phyloP scores from a whole-genome alignment of 805 yeast species.

The Barnettozyma sp. region DNA sequence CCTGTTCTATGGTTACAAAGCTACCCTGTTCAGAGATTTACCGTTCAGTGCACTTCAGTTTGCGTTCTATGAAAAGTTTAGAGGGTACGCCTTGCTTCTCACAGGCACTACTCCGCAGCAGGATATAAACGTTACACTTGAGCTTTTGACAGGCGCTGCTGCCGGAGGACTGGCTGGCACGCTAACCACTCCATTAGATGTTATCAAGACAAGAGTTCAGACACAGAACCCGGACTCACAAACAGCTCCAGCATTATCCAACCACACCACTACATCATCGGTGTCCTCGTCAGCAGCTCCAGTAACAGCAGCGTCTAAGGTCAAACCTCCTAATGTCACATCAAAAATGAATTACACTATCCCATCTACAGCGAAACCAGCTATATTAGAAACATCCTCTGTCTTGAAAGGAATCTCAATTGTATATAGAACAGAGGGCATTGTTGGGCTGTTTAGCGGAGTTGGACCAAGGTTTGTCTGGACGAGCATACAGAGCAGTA shows the following conservation, averaged over 20 bases:
- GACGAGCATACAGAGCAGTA: constrained; percentile 93
- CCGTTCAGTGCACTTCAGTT: constrained; percentile 96
- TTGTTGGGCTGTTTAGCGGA: constrained; percentile 78
- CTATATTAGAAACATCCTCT: constrained; percentile 33
- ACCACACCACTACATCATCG: constrained; percentile 3
- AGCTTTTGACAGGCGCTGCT: constrained; percentile 83
- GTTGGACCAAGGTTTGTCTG: constrained; percentile 95
- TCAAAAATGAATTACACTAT: constrained; percentile 28
- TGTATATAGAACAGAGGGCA: constrained; percentile 69
- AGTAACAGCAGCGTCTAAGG: constrained; percentile 3
- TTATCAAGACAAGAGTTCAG: constrained; percentile 86
- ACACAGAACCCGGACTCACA: constrained; percentile 51
- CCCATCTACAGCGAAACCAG: constrained; percentile 17
- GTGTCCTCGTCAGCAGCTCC: too few relatives aligned
- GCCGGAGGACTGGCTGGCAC: constrained; percentile 94
- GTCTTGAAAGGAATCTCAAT: constrained; percentile 44
- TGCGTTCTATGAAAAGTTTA: constrained; percentile 85
- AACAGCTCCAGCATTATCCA: constrained; percentile 2
- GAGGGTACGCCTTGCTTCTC: constrained; percentile 48
- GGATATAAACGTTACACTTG: constrained; percentile 51
- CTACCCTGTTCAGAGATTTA: constrained; percentile 84
- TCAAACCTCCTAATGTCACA: constrained; percentile 4
- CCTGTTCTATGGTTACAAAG: constrained; percentile 86
- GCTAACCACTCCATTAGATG: constrained; percentile 87
- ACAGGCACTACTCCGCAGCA: constrained; percentile 26